Conservation (phyloP, 2,329 filamentous ascomycete species). For the Colletotrichum sp. region DNA sequence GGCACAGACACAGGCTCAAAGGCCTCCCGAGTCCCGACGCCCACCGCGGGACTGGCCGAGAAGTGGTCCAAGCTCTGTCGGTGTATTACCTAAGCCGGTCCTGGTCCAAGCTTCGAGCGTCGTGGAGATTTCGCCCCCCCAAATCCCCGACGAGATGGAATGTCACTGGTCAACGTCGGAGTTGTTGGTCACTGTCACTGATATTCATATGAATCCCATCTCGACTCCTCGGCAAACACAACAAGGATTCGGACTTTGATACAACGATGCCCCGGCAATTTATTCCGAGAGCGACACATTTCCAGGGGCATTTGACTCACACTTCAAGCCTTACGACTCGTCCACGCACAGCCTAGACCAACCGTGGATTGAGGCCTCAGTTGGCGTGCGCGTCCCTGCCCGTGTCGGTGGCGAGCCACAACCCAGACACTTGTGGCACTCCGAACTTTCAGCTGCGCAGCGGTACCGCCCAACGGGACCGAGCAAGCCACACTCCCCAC, state of each 20-base stretch:
- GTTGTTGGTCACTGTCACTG: not conserved
- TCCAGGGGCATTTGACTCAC: constrained; percentile 4
- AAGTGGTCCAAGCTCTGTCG: not conserved
- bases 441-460: not conserved
- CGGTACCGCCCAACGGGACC: constrained; percentile 1
- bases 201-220: not conserved
- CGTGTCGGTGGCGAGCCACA: constrained; percentile 3
- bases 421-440: not conserved
- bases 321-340: constrained; percentile 1
- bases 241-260: not conserved
- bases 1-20: not conserved
- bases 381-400: constrained; percentile 10
- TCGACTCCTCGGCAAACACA: not conserved
- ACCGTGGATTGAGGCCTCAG: not conserved
- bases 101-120: not conserved
- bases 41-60: not conserved
- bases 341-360: not conserved
- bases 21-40: not conserved
- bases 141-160: not conserved
- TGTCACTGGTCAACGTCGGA: not conserved
- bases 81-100: not conserved
- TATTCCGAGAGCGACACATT: not conserved
- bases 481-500: not conserved
- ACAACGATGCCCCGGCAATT: not conserved
- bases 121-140: not conserved